Conservation (phyloP, 1,139 yeast species). For the Yamadazyma triangularis region DNA sequence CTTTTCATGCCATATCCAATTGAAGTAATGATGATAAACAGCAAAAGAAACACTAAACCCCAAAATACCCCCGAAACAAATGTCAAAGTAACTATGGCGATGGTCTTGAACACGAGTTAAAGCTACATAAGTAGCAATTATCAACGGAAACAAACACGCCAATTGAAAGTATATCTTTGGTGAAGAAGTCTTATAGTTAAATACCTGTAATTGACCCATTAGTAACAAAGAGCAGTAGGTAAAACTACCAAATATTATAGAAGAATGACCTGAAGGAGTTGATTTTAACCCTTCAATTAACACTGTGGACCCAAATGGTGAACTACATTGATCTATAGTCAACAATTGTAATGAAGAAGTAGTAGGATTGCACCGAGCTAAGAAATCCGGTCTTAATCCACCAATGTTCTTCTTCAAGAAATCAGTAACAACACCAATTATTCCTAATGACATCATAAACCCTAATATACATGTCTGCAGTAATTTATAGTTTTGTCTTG, state of each 20-base stretch:
- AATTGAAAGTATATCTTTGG: slow-evolving; percentile 14
- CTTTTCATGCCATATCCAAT: slow-evolving; percentile 4
- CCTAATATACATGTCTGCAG: slow-evolving; percentile 52
- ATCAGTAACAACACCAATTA: slow-evolving; percentile 59
- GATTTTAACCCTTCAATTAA: slow-evolving; percentile 70
- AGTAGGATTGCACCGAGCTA: slow-evolving; percentile 61
- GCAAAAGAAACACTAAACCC: slow-evolving; percentile 9
- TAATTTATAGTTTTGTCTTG: background rate
- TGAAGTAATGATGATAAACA: slow-evolving; percentile 40
- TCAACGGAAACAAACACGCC: slow-evolving; percentile 14
- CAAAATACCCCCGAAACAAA: slow-evolving; percentile 49
- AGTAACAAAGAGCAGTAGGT: slow-evolving; percentile 63
- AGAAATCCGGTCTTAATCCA: slow-evolving; percentile 77
- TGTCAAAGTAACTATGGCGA: slow-evolving; percentile 71
- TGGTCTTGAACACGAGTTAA: slow-evolving; percentile 67
- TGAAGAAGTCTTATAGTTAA: slow-evolving; percentile 3
- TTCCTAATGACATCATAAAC: slow-evolving; percentile 44
- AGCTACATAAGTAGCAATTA: slow-evolving; percentile 49
- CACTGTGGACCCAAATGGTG: slow-evolving; percentile 46
- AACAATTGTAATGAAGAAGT: slow-evolving; percentile 36
- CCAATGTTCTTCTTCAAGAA: slow-evolving; percentile 70
- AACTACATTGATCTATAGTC: slow-evolving; percentile 30
- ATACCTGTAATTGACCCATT: slow-evolving; percentile 43
- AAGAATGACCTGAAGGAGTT: slow-evolving; percentile 80
- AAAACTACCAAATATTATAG: slow-evolving; percentile 63